Conservation (phyloP, 805 yeast genomes). For the Starmerella ratchasimensis region DNA sequence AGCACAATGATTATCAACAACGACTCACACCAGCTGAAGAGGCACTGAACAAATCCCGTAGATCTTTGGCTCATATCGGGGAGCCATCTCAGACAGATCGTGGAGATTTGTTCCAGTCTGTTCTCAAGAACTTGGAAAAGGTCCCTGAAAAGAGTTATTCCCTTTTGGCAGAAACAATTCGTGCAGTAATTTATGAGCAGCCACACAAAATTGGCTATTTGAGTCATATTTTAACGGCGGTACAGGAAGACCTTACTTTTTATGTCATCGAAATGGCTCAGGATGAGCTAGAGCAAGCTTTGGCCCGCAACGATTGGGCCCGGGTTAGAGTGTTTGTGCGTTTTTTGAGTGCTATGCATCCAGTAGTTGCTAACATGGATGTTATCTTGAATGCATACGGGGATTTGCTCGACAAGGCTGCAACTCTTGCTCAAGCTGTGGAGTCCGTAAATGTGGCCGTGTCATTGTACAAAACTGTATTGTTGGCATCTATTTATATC, state of each 20-base stretch:
- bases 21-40: conserved; percentile 15
- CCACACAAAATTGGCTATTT: conserved; percentile 79
- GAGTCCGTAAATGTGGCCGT: conserved; percentile 21
- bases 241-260: conserved; percentile 39
- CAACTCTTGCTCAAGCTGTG: background rate
- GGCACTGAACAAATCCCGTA: conserved; percentile 18
- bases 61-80: conserved; percentile 44
- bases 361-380: conserved; percentile 40
- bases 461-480: conserved; percentile 13
- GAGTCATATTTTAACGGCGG: conserved; percentile 38
- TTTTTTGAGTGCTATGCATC: conserved; percentile 49
- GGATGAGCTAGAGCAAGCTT: conserved; percentile 42
- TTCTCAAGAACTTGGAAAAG: conserved; percentile 29
- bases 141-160: conserved; percentile 52
- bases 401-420: background rate
- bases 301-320: conserved; percentile 42
- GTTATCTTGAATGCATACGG: conserved; percentile 28
- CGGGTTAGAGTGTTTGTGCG: conserved; percentile 57
- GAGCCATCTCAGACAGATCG: conserved; percentile 32
- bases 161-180: conserved; percentile 47
- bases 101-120: conserved; percentile 19
- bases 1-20: conserved; percentile 14
- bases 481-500: conserved; percentile 16
- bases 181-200: conserved; percentile 66
- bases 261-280: conserved; percentile 58